A percentile compares a stretch with the other conserved stretches of the same genome.
These are phyloP conservation scores for Penicillium canescens DNA, from an alignment of 495 filamentous ascomycete genomes.

Conservation along the genomic window DNA sequence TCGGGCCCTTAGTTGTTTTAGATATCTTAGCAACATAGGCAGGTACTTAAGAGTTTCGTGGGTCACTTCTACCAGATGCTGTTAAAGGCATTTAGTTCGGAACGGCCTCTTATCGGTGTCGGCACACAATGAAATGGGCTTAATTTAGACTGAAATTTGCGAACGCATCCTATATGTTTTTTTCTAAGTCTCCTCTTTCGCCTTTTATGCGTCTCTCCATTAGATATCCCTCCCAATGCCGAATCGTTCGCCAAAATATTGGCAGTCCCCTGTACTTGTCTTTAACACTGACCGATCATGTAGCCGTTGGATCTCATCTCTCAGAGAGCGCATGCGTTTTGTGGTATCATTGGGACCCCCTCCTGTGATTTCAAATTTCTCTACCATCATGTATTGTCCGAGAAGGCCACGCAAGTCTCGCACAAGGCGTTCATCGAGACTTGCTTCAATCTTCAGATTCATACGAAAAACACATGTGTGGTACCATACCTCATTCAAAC, in stretches of 20 bases:
- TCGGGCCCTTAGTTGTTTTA: too few relatives aligned
- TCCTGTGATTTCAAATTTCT: neutral
- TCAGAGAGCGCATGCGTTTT: neutral
- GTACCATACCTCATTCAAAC: neutral
- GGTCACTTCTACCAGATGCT: too few relatives aligned
- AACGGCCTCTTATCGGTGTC: too few relatives aligned
- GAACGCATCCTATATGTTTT: too few relatives aligned
- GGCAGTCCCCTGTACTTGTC: neutral
- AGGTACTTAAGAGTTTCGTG: too few relatives aligned
- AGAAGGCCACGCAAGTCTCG: neutral
- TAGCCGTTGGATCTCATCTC: neutral
- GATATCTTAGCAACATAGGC: too few relatives aligned
- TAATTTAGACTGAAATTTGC: too few relatives aligned
- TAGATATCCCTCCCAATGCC: neutral
- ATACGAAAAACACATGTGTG: neutral
- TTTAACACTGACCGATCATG: neutral
- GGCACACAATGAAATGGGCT: too few relatives aligned
- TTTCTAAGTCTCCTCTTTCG: too few relatives aligned
- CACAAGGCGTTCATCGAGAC: neutral
- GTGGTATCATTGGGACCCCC: neutral
- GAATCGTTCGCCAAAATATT: neutral
- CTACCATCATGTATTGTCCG: neutral
- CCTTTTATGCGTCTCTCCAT: neutral
- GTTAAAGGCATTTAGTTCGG: too few relatives aligned
- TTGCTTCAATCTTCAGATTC: neutral